Conservation (phyloP, 1,139 yeast species). For the Debaryomycetaceae sp. region DNA sequence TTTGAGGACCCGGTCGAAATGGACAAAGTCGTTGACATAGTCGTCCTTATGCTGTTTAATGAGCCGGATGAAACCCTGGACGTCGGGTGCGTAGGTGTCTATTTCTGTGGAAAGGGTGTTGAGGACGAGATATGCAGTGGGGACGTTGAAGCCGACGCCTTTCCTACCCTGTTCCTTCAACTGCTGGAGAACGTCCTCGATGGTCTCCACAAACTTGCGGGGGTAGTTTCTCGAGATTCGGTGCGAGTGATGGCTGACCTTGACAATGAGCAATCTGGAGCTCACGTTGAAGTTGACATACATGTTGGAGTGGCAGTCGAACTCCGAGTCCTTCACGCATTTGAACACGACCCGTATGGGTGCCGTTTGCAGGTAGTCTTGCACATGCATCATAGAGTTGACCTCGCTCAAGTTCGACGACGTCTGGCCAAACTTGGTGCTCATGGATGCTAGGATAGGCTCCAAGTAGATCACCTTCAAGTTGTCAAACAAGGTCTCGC, state of each 20-base stretch:
- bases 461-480: conserved; percentile 37
- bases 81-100: conserved; percentile 17
- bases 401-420: conserved; percentile 29
- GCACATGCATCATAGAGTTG: conserved; percentile 3
- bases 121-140: conserved; percentile 26
- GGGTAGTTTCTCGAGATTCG: conserved; percentile 15
- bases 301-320: conserved; percentile 19
- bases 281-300: conserved; percentile 24
- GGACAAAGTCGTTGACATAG: conserved; percentile 29
- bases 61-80: conserved; percentile 17
- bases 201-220: conserved; percentile 10
- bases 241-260: conserved; percentile 23
- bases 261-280: conserved; percentile 25
- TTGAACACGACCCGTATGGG: conserved; percentile 26
- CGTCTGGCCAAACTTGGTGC: conserved; percentile 29
- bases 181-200: conserved; percentile 10
- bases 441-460: conserved; percentile 37
- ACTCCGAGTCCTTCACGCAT: conserved; percentile 13
- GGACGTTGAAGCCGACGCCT: conserved; percentile 19
- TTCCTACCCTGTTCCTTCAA: conserved; percentile 11
- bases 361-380: conserved; percentile 16
- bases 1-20: conserved; percentile 17
- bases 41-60: conserved; percentile 21
- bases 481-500: conserved; percentile 33
- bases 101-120: conserved; percentile 19